Evolutionary conservation across 306 rosid genomes (phyloP).

Genomic region (Albizia julibrissin): DNA sequence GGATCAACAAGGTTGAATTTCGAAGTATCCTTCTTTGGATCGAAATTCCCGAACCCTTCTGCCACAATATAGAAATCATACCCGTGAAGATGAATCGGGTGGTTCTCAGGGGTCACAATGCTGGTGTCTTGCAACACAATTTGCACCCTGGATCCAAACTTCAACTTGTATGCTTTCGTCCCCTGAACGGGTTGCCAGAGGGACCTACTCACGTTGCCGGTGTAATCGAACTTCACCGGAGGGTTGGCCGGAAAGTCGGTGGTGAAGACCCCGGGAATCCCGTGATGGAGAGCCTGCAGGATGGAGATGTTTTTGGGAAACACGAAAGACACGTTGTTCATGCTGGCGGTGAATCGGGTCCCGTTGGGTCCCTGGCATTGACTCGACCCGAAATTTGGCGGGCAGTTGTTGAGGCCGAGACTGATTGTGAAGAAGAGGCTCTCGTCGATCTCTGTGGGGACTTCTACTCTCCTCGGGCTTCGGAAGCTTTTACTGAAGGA

Average conservation of each 20-base stretch:
- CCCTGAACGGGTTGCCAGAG: slow-evolving; percentile 75
- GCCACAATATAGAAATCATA: slow-evolving; percentile 86
- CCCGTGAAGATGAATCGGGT: slow-evolving; percentile 92
- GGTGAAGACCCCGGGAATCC: slow-evolving; percentile 72
- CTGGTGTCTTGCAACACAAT: slow-evolving; percentile 84
- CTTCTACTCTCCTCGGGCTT: slow-evolving; percentile 58
- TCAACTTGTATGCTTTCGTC: slow-evolving; percentile 62
- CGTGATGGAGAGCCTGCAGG: slow-evolving; percentile 65
- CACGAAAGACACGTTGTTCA: slow-evolving; percentile 77
- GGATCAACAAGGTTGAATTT: slow-evolving; percentile 93
- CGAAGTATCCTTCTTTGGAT: slow-evolving; percentile 55
- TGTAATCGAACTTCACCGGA: slow-evolving; percentile 63
- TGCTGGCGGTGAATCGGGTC: slow-evolving; percentile 83
- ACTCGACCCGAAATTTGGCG: slow-evolving; percentile 34
- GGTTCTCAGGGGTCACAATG: slow-evolving; percentile 78
- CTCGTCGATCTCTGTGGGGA: slow-evolving; percentile 75
- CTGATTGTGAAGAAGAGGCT: slow-evolving; percentile 71
- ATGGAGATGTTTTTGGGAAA: slow-evolving; percentile 69
- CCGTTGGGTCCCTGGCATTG: slow-evolving; percentile 91
- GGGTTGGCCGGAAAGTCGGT: slow-evolving; percentile 80
- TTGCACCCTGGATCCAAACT: slow-evolving; percentile 77
- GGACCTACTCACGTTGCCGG: slow-evolving; percentile 82
- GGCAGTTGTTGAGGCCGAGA: slow-evolving; percentile 79
- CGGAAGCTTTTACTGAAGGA: slow-evolving; percentile 60
- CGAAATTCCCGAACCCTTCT: slow-evolving; percentile 84